Conservation (phyloP, 208 protist genomes). For the Trypanosoma grayi region DNA sequence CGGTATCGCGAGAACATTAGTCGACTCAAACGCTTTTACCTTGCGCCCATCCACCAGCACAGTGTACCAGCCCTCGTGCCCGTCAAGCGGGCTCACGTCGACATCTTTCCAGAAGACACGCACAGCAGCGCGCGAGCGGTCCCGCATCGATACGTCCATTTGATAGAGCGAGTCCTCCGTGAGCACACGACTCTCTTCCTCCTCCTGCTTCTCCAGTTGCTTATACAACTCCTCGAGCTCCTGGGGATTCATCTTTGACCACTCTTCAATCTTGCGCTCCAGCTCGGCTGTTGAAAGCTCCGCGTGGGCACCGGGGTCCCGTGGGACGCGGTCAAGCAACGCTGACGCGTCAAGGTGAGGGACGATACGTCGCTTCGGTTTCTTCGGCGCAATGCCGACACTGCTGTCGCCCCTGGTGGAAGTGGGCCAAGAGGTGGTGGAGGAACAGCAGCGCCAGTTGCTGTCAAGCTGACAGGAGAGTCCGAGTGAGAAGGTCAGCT, state of each 20-base stretch:
- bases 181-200: constrained; percentile 73
- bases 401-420: background rate
- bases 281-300: constrained; percentile 84
- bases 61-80: constrained; percentile 72
- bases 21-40: constrained; percentile 88
- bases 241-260: constrained; percentile 58
- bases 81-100: constrained; percentile 56
- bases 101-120: constrained; percentile 91
- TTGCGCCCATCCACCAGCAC: constrained; percentile 85
- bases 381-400: constrained; percentile 63
- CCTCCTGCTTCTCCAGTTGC: constrained; percentile 61
- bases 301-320: constrained; percentile 75
- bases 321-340: constrained; percentile 60
- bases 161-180: constrained; percentile 86
- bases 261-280: constrained; percentile 82
- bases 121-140: constrained; percentile 52
- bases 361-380: constrained; percentile 50
- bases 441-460: constrained; percentile 5
- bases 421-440: constrained; percentile 5
- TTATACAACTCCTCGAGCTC: constrained; percentile 66
- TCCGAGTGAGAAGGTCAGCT: background rate
- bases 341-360: constrained; percentile 52
- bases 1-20: constrained; percentile 70
- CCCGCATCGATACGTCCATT: constrained; percentile 87
- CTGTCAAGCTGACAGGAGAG: background rate